Base-by-base conservation (phyloP, 345 rosid species). In the Pistacia vera region DNA sequence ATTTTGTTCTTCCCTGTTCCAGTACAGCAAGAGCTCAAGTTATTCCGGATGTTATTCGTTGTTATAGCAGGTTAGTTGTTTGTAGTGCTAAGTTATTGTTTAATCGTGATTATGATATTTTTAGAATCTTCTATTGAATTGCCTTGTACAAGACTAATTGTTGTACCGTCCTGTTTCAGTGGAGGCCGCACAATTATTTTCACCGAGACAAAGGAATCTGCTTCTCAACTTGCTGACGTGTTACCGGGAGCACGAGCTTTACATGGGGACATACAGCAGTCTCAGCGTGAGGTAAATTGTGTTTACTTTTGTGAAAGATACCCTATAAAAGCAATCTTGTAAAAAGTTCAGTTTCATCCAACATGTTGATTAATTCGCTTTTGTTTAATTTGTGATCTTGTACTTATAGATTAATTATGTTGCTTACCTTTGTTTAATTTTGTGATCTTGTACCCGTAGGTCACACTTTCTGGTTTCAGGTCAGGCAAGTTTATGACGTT, bases 171-270 rank as follows among this genome's bases (percentile, higher is more conserved):
- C 74, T 79, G 71, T 60, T 86, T 71, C 87, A 97, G 98, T 82
- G 99, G 98, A 51, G 98, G 98, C 11, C 92, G 94, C 35, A 91
- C 94, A 41, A 97, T 97, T 79, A 88, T 97, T 73, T 97, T 97
- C 78, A 89, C 98, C 0, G 98, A 97, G 81, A 94, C 89, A 61
- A 91, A 90, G 84, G 96, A 92, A 71, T 82, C 90, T 83, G 98
- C 97, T 68, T 90, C 94, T 85, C 92, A 91, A 77, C 98, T 97
- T 81, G 82, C 98, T 75, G 97, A 93, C 8, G 41, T 91, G 78
- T 85, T 97, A 81, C 88, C 90, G 41, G 98, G 97, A 49, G 89
- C 99, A n/a, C 87, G 92, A 41, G 85, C 99, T 81, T 78, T 97
- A 68, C 98, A 97, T 60, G 99, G 99, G 54, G 99, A 97, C 72